Evolutionary conservation across 164 flowering plant genomes (phyloP).

Genomic region (Annona cherimola): DNA sequence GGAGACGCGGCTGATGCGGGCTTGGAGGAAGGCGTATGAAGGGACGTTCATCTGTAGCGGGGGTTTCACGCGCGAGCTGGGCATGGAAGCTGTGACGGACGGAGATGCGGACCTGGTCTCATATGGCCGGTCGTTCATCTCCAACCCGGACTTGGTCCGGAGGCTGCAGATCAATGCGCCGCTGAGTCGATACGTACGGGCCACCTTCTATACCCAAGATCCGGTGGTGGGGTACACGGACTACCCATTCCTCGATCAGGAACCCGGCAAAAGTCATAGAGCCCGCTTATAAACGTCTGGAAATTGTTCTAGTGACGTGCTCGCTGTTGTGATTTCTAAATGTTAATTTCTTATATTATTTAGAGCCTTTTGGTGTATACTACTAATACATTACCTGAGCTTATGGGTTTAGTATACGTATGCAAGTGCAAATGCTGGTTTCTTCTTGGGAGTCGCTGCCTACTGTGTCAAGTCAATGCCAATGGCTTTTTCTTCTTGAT

Average conservation of each 20-base stretch:
- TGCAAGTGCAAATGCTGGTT: too few relatives aligned
- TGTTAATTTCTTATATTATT: too few relatives aligned
- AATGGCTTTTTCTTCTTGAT: too few relatives aligned
- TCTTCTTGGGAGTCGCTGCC: too few relatives aligned
- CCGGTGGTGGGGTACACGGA: slow-evolving; percentile 39
- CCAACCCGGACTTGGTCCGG: slow-evolving; percentile 38
- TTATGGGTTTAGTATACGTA: too few relatives aligned
- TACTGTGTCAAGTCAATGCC: too few relatives aligned
- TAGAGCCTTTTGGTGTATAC: too few relatives aligned
- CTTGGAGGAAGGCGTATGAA: slow-evolving; percentile 22
- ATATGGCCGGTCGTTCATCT: slow-evolving; percentile 32
- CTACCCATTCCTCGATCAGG: slow-evolving; percentile 31
- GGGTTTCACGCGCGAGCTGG: slow-evolving; percentile 38
- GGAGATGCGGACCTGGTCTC: slow-evolving; percentile 43
- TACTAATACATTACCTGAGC: too few relatives aligned
- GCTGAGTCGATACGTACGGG: slow-evolving; percentile 27
- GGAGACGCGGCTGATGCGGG: slow-evolving; percentile 16
- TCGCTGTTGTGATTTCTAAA: too few relatives aligned
- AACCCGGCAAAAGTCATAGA: background rate
- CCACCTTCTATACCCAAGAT: slow-evolving; percentile 36
- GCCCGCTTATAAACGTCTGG: slow-evolving; percentile 1
- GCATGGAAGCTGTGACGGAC: slow-evolving; percentile 24
- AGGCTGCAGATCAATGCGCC: slow-evolving; percentile 27
- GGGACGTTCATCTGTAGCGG: slow-evolving; percentile 36
- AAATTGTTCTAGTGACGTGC: background rate